Percentiles rank a stretch among this genome's conserved stretches.
phyloP scores from a whole-genome alignment of 352 stramenopile species.

The Aphanomyces invadans region DNA sequence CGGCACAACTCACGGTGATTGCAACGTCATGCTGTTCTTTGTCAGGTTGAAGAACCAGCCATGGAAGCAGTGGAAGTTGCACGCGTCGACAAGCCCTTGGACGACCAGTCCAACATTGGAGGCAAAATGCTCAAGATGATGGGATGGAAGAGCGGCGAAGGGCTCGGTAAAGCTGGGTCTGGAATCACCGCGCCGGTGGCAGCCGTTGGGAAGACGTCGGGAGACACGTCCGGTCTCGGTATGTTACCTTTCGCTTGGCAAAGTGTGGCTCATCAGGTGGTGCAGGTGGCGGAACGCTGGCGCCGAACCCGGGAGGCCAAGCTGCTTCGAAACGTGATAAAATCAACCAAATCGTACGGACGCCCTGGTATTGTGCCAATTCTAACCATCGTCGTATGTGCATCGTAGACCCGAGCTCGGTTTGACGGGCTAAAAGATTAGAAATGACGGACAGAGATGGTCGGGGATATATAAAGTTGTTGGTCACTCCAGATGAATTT shows the following conservation, averaged over 20 bases:
- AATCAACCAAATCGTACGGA: constrained; percentile 18
- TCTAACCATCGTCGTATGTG: background rate
- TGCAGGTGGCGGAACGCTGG: constrained; percentile 4
- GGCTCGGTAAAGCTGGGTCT: constrained; percentile 69
- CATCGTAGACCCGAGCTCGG: constrained; percentile 18
- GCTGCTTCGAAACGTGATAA: constrained; percentile 18
- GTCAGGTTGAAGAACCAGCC: background rate
- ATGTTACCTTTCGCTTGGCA: background rate
- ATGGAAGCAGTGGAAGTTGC: background rate
- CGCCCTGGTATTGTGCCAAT: background rate
- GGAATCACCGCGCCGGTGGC: constrained; percentile 63
- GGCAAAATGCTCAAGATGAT: constrained; percentile 85
- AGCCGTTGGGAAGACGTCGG: constrained; percentile 15
- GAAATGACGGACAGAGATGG: background rate
- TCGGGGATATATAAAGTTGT: no score
- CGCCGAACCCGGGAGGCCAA: constrained; percentile 1
- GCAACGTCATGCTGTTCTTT: background rate
- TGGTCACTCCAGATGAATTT: background rate
- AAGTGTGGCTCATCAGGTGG: background rate
- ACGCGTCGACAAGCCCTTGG: constrained; percentile 18
- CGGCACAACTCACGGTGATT: background rate
- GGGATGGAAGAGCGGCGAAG: constrained; percentile 79
- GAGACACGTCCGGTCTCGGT: constrained; percentile 18
- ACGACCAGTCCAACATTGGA: constrained; percentile 36
- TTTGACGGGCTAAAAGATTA: constrained; percentile 12